phyloP scores from a whole-genome alignment of 176 grass and related monocot species.

The Raddia distichophylla region DNA sequence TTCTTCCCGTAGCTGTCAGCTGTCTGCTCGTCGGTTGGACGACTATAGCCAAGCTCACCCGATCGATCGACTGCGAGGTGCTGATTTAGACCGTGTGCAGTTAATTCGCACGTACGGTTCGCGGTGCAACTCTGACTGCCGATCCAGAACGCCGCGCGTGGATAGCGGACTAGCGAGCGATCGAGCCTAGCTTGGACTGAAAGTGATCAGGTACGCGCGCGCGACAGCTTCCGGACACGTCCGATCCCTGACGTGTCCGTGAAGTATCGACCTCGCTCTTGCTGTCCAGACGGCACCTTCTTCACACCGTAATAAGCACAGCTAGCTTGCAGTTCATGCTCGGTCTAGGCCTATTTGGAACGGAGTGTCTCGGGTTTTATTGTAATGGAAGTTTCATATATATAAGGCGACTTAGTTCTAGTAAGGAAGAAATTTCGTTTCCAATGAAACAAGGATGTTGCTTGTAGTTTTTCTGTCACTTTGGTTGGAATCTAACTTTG shows the following conservation, averaged over 20 bases:
- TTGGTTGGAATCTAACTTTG: no score
- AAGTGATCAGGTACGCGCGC: neutral
- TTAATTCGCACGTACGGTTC: neutral
- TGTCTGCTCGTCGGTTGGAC: neutral
- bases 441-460: no score
- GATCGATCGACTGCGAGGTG: neutral
- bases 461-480: no score
- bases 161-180: neutral
- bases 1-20: neutral
- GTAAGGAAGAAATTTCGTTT: no score
- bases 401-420: no score
- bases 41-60: neutral
- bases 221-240: neutral
- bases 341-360: no score
- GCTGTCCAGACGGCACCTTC: neutral
- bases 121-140: neutral
- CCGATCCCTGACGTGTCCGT: neutral
- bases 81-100: neutral
- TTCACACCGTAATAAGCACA: no score
- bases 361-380: no score
- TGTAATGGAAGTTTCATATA: no score
- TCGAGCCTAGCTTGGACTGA: neutral
- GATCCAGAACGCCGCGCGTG: neutral
- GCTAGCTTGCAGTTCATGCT: no score
- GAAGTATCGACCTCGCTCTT: neutral